phyloP scores from a whole-genome alignment of 192 early-diverging fungal genomes.

The Entomortierella parvispora region DNA sequence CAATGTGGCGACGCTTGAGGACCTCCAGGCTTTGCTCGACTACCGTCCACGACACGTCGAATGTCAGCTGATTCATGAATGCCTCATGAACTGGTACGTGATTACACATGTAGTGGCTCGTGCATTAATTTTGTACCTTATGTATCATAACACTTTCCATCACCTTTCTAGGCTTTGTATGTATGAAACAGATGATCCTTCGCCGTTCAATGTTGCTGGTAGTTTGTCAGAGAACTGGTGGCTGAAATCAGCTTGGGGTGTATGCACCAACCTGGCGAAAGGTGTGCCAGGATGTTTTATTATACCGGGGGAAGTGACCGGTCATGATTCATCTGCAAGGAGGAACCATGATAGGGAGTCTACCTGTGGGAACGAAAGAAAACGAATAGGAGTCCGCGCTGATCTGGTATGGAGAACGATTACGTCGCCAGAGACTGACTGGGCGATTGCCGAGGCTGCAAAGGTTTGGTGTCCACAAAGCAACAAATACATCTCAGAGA shows the following conservation, averaged over 20 bases:
- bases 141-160: background rate
- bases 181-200: constrained; percentile 26
- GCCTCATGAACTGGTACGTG: constrained; percentile 29
- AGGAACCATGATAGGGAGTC: constrained; percentile 10
- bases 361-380: constrained; percentile 10
- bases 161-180: constrained; percentile 15
- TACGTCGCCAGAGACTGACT: constrained; percentile 25
- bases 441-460: constrained; percentile 23
- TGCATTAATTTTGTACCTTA: background rate
- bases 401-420: constrained; percentile 25
- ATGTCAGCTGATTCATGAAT: constrained; percentile 28
- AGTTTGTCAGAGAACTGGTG: constrained; percentile 20
- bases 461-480: constrained; percentile 25
- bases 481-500: constrained; percentile 31
- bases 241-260: constrained; percentile 28
- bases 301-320: constrained; percentile 15
- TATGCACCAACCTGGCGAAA: constrained; percentile 19
- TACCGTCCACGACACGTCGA: constrained; percentile 18
- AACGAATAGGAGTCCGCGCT: constrained; percentile 15
- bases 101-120: constrained; percentile 1
- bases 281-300: constrained; percentile 24
- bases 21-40: constrained; percentile 16
- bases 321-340: constrained; percentile 31
- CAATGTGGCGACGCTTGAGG: constrained; percentile 3
- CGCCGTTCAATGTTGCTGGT: constrained; percentile 21